Percentiles rank a stretch among this genome's conserved stretches.
Evolutionary conservation across 441 rosid species (phyloP).

Genomic region (Omphalea diandra): DNA sequence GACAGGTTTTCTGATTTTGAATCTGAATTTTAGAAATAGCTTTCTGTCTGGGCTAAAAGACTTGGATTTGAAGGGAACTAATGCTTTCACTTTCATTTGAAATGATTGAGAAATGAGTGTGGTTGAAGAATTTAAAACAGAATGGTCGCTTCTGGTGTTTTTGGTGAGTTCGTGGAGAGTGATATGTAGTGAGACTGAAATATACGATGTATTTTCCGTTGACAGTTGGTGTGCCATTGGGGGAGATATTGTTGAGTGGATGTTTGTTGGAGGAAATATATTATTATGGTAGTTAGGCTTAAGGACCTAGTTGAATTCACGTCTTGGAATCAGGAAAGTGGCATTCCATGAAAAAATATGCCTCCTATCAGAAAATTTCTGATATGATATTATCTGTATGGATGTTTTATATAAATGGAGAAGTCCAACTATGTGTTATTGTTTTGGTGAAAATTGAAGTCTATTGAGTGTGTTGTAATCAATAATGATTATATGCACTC

Average conservation of each 20-base stretch:
- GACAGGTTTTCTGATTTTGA: conserved; percentile 49
- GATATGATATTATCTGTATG: too few species aligned
- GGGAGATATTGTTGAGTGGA: background rate
- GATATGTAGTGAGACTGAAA: background rate
- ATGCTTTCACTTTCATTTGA: conserved; percentile 51
- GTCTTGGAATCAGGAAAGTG: conserved; percentile 28
- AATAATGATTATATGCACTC: too few species aligned
- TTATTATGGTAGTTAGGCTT: background rate
- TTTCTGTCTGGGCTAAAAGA: conserved; percentile 53
- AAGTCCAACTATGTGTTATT: background rate
- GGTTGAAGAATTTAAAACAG: conserved; percentile 22
- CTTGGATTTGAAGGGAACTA: conserved; percentile 60
- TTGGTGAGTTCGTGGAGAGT: background rate
- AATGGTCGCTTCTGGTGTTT: conserved; percentile 7
- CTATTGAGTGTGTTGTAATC: too few species aligned
- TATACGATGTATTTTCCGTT: too few species aligned
- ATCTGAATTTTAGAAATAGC: conserved; percentile 40
- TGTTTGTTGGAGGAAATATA: conserved; percentile 1
- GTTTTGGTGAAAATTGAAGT: too few species aligned
- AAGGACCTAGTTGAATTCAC: conserved; percentile 31
- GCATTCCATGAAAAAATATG: conserved; percentile 5
- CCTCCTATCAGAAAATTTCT: background rate
- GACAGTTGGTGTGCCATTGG: background rate
- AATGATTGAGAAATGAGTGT: conserved; percentile 29
- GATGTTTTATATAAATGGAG: background rate